phyloP scores from a whole-genome alignment of 73 alveolate genomes.

The Uronychia setigera region DNA sequence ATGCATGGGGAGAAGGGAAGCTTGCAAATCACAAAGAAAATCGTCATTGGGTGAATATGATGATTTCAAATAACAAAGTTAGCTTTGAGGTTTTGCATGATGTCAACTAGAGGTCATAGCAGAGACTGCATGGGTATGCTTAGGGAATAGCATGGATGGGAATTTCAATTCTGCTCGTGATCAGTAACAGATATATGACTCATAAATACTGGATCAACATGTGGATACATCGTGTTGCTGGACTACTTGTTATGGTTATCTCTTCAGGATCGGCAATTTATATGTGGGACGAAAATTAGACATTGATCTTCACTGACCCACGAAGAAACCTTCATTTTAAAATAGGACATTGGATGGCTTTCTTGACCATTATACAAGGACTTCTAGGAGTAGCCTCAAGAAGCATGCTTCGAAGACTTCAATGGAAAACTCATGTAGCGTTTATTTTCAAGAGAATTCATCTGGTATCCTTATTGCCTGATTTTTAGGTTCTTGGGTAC shows the following conservation, averaged over 20 bases:
- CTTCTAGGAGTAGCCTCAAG: neutral
- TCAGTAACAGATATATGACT: constrained; percentile 11
- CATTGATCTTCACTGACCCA: neutral
- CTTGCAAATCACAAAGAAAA: neutral
- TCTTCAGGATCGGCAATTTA: constrained; percentile 9
- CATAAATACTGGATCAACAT: constrained; percentile 14
- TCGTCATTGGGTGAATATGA: neutral
- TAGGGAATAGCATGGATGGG: constrained; percentile 28
- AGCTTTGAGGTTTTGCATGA: too few species aligned
- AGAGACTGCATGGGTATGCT: constrained; percentile 28
- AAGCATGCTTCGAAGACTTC: neutral
- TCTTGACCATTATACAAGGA: neutral
- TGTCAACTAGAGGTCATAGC: neutral
- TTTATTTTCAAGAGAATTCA: neutral
- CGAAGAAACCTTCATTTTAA: neutral
- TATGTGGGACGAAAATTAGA: neutral
- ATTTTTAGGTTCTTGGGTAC: neutral
- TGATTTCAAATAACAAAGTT: neutral
- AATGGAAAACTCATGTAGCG: neutral
- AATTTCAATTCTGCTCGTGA: constrained; percentile 3
- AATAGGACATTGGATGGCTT: neutral
- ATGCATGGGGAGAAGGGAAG: neutral
- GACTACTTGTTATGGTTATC: constrained; percentile 6
- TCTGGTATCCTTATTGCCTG: neutral
- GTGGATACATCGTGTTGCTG: constrained; percentile 35